phyloP scores from a whole-genome alignment of 208 protist species.

The Acanthamoeba triangularis region DNA sequence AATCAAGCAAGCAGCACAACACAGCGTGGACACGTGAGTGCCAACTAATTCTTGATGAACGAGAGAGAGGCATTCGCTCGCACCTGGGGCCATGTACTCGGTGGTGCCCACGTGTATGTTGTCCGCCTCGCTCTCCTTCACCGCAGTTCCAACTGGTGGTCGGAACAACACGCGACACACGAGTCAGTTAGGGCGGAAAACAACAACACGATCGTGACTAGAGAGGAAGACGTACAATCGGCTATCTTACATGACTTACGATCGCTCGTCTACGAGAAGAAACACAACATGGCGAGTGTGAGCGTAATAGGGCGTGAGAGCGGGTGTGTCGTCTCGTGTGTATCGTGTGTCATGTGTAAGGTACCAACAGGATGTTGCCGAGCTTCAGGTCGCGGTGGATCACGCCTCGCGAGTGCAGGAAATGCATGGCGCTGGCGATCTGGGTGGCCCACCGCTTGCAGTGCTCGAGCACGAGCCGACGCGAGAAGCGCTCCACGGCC shows the following conservation, averaged over 20 bases:
- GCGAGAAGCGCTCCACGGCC: conserved; percentile 23
- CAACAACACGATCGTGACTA: not conserved
- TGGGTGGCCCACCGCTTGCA: conserved; percentile 64
- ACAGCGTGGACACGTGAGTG: too few relatives aligned
- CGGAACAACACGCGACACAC: not conserved
- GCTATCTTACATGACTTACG: conserved; percentile 48
- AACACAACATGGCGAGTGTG: not conserved
- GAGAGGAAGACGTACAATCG: conserved; percentile 20
- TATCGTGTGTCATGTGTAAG: not conserved
- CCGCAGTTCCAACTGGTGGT: conserved; percentile 51
- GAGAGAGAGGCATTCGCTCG: not conserved
- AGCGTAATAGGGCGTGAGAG: not conserved
- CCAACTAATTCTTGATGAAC: not conserved
- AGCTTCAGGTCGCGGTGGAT: conserved; percentile 67
- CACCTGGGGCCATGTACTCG: conserved; percentile 72
- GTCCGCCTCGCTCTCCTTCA: conserved; percentile 52
- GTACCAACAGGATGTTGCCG: conserved; percentile 68
- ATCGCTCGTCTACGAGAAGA: conserved; percentile 33
- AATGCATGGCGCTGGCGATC: conserved; percentile 71
- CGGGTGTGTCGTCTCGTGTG: not conserved
- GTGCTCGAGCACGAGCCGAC: not conserved
- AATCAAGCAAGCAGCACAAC: too few relatives aligned
- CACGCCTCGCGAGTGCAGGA: conserved; percentile 30
- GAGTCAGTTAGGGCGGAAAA: not conserved
- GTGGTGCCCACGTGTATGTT: conserved; percentile 44